These are phyloP conservation scores for Candida golubevii DNA, from an alignment of 805 yeast genomes.

Conservation along the genomic window DNA sequence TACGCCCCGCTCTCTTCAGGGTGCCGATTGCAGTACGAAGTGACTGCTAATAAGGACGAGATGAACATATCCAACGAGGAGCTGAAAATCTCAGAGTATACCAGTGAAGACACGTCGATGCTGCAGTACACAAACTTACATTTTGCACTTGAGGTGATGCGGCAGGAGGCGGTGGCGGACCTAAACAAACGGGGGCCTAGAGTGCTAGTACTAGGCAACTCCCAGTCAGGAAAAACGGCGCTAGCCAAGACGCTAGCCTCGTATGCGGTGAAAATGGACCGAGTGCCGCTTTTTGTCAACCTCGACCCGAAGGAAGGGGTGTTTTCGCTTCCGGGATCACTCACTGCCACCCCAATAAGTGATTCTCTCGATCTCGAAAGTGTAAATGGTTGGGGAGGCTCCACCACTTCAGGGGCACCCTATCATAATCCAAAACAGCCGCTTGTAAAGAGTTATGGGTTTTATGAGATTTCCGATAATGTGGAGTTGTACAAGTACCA, in stretches of 20 bases:
- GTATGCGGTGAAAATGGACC: conserved; percentile 70
- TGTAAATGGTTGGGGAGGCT: conserved; percentile 69
- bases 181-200: conserved; percentile 44
- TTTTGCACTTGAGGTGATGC: conserved; percentile 61
- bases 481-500: conserved; percentile 49
- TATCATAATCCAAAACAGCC: conserved; percentile 86
- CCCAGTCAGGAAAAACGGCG: conserved; percentile 74
- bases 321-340: conserved; percentile 74
- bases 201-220: conserved; percentile 72
- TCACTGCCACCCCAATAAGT: conserved; percentile 79
- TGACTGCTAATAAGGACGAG: conserved; percentile 22
- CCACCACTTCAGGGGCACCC: conserved; percentile 69
- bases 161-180: conserved; percentile 30
- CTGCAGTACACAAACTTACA: conserved; percentile 62
- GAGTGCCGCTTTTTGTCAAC: conserved; percentile 69
- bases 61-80: conserved; percentile 28
- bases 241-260: conserved; percentile 63
- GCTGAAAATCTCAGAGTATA: conserved; percentile 50
- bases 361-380: conserved; percentile 75
- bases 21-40: conserved; percentile 49
- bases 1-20: conserved; percentile 55
- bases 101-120: conserved; percentile 69
- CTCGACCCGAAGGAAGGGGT: conserved; percentile 72
- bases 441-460: conserved; percentile 74
- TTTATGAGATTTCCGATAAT: conserved; percentile 56